A percentile compares a stretch with the other conserved stretches of the same genome.
Evolutionary conservation across 148 eudicot species (phyloP).

Genomic region (Silene conica): DNA sequence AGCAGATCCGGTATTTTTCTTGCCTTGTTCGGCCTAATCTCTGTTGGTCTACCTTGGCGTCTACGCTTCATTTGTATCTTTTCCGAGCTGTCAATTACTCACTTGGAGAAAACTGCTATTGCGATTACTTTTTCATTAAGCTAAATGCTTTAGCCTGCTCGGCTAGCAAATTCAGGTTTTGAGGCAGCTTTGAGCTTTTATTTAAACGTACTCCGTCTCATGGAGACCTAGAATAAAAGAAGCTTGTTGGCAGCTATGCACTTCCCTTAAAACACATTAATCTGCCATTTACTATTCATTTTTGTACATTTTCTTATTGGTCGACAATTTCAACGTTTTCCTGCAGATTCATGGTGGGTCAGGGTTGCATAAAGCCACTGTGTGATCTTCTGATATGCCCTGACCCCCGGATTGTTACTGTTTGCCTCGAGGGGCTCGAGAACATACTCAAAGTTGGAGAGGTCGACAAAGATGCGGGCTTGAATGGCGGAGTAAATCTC

Average conservation of each 20-base stretch:
- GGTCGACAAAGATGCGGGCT: constrained; percentile 60
- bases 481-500: constrained; percentile 51
- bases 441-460: constrained; percentile 81
- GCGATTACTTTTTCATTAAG: background rate
- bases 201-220: no score
- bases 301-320: background rate
- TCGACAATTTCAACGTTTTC: background rate
- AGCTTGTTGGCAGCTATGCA: no score
- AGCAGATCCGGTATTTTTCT: constrained; percentile 60
- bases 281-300: background rate
- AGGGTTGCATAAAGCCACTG: constrained; percentile 76
- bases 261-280: background rate
- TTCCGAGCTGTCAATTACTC: no score
- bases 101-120: no score
- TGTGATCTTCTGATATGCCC: constrained; percentile 80
- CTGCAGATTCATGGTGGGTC: constrained; percentile 59
- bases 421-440: constrained; percentile 83
- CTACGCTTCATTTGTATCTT: background rate
- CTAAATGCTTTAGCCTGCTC: background rate
- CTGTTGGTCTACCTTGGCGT: background rate
- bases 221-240: no score
- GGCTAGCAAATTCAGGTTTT: background rate
- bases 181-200: background rate
- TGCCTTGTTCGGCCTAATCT: background rate
- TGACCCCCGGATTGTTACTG: constrained; percentile 73